Evolutionary conservation across 1,284 basidiomycete genomes (phyloP).

Genomic region (Naganishia albida): DNA sequence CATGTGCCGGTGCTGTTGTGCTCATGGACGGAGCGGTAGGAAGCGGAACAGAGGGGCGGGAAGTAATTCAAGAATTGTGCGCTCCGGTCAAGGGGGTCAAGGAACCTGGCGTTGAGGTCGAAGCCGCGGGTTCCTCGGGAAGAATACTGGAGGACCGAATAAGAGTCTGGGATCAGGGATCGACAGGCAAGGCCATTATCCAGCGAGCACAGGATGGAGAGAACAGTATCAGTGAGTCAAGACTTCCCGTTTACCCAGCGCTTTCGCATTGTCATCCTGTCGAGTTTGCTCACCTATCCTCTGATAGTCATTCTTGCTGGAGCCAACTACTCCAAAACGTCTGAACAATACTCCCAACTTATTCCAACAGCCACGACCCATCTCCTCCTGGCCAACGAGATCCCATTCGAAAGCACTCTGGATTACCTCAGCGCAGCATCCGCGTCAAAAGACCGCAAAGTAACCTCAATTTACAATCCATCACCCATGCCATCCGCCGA

Average conservation of each 20-base stretch:
- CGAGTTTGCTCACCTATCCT: not conserved
- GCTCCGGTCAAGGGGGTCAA: constrained; percentile 35
- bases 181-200: constrained; percentile 57
- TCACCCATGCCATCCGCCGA: constrained; percentile 57
- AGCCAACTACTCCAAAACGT: constrained; percentile 45
- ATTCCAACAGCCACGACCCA: constrained; percentile 45
- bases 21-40: constrained; percentile 53
- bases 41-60: constrained; percentile 48
- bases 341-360: constrained; percentile 32
- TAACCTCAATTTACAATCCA: constrained; percentile 59
- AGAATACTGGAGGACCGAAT: constrained; percentile 38
- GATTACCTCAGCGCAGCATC: constrained; percentile 47
- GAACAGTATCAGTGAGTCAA: constrained; percentile 55
- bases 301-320: constrained; percentile 51
- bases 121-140: constrained; percentile 39
- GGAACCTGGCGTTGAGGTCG: constrained; percentile 47
- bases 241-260: not conserved
- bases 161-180: constrained; percentile 12
- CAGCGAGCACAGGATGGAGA: constrained; percentile 55
- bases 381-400: constrained; percentile 62
- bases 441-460: not conserved
- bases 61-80: constrained; percentile 41
- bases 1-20: constrained; percentile 51
- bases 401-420: constrained; percentile 57
- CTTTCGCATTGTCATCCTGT: not conserved